Base-by-base conservation (phyloP, 345 rosid genomes). In the Orychophragmus violaceus region DNA sequence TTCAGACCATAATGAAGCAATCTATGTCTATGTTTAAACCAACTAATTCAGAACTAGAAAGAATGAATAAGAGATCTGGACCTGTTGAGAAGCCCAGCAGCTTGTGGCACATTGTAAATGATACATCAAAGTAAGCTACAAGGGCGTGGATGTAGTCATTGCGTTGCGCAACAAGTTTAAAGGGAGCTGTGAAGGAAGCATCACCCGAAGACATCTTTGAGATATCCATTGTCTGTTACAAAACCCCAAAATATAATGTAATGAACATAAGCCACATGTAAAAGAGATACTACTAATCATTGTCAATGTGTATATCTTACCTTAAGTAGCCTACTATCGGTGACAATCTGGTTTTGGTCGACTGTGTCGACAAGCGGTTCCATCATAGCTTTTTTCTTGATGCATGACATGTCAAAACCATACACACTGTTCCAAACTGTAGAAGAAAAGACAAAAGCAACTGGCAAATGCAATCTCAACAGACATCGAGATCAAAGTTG, bases 321-420 rank as follows among this genome's bases (percentile, higher is more conserved):
- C 91, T 94, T 94, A 35, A 95, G 89, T 13, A 87, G 84, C 69
- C 79, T 85, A 81, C 84, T 76, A 75, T 85, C 89, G 0, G 96
- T 89, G 59, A 91, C 97, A 29, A 95, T 86, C 74, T 95, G 99
- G 67, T 95, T 87, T 75, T 89, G 88, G 73, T 91, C 93, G 11
- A 91, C 95, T 12, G 91, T 89, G 72, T 95, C 99, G 30, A 95
- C 99, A 45, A 95, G 95, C 36, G 99, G 99, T 77, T 95, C 99
- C 86, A 68, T 82, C 81, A 95, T 84, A 14, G 96, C 97, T 75
- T 85, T 91, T 78, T 85, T 89, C 93, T 95, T 95, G 79, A 95
- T 89, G 83, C 99, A 91, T 77, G 87, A 86, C 99, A 91, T 95
- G 79, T 95, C 84, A 62, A 95, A 95, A 71, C 94, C 96, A 70